Base-by-base conservation (phyloP, 2,329 filamentous ascomycete genomes). In the Taxawa tesnikishii region DNA sequence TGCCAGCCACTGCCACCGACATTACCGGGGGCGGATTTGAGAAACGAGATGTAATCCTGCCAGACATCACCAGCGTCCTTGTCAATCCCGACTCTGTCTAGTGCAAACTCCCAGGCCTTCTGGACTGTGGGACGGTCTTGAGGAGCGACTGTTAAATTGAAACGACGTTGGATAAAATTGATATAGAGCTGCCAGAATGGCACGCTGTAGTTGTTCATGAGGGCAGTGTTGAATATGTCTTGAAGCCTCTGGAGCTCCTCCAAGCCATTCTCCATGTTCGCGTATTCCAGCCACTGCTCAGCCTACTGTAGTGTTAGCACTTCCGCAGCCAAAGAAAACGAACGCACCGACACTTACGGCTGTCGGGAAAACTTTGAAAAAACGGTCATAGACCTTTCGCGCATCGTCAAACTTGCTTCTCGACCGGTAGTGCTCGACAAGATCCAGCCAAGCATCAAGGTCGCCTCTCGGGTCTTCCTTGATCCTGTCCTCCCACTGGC, bases 41-140 rank as follows among this genome's bases (percentile, higher is more conserved):
- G 74, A 51, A 98, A 94, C 43, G 90, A 77, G 39, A 98, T 79
- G 48, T 96, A 96, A 43, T 98, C 90, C 38, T 80, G 74, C 90
- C 90, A 98, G 35, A 98, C 78, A 42, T 70, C 73, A 21, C 85
- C 88, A 8, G 87, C 79, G 48, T 94, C 84, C 49, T 85, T 81
- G 58, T 98, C 90, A 45, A 90, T 75, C 16, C 92, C 92, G 40
- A 98, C 79, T 43, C 83, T 82, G 44, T 83, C 73, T 28, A 98
- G 73, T 5, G 93, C 87, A 49, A 94, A 85, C 41, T 96, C 85
- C 56, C 94, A 98, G 3, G 85, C 83, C 41, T 84, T 78, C 13
- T 76, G 79, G 34, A 98, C 79, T 6, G 79, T 81, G 42, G 75
- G 71, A 38, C 90, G 81, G 29, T 84, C 82, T 42, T 76, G 67